Evolutionary conservation across 495 filamentous ascomycete genomes (phyloP).

Genomic region (Hypoxylon lienhwacheense): DNA sequence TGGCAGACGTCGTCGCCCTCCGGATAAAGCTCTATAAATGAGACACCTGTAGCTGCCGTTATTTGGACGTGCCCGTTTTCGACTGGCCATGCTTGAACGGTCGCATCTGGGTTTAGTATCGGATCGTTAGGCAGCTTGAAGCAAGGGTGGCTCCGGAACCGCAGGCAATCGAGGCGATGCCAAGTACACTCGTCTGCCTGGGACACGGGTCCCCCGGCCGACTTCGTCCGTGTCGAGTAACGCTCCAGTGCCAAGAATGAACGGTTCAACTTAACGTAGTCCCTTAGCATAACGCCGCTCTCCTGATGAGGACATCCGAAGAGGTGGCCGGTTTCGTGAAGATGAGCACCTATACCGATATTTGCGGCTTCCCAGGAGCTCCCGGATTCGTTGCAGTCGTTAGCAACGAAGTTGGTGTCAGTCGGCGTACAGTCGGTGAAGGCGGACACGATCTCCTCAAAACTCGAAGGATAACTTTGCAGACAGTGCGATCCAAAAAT

Average conservation of each 20-base stretch:
- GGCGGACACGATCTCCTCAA: constrained; percentile 84
- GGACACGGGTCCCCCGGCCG: constrained; percentile 72
- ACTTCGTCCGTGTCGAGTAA: constrained; percentile 80
- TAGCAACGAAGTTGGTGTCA: constrained; percentile 76
- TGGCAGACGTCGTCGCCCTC: constrained; percentile 76
- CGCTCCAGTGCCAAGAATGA: constrained; percentile 77
- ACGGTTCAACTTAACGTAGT: constrained; percentile 82
- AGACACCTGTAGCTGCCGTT: constrained; percentile 78
- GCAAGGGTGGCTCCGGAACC: constrained; percentile 88
- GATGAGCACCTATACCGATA: constrained; percentile 86
- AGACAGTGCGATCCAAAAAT: constrained; percentile 90
- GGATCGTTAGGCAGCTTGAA: constrained; percentile 81
- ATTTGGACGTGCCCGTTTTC: constrained; percentile 78
- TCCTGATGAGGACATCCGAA: constrained; percentile 88
- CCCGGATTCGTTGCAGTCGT: constrained; percentile 80
- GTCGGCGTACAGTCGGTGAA: constrained; percentile 88
- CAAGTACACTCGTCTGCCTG: constrained; percentile 80
- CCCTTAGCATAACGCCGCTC: constrained; percentile 82
- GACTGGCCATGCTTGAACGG: constrained; percentile 84
- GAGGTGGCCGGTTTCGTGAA: constrained; percentile 85
- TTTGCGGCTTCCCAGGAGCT: constrained; percentile 92
- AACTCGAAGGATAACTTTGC: constrained; percentile 78
- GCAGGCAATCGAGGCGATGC: constrained; percentile 85
- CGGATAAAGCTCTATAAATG: constrained; percentile 77
- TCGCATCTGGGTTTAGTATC: constrained; percentile 66